Evolutionary conservation across 1,284 basidiomycete species (phyloP), one percentile per base, ranked within the genome.

Genomic region (Fomitiporia mediterranea): DNA sequence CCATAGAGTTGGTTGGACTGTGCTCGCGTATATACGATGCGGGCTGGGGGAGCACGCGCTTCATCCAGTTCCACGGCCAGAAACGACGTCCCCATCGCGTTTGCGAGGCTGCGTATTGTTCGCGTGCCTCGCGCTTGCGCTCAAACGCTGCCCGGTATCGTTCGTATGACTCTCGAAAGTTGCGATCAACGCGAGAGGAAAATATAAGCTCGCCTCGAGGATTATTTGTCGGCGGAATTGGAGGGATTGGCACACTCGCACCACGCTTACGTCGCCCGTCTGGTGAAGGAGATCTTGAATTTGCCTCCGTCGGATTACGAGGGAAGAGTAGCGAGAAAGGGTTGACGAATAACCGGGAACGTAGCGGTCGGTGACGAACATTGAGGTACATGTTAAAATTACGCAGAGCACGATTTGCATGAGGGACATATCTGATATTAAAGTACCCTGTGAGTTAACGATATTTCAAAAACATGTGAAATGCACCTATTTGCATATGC

Each of bases 381-480:
- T 98, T 98, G 64, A 99, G 80, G 67, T 94, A 93, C 86, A 99
- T 96, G 71, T 99, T 98, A 70, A 98, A 89, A 25, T 86, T 89
- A 25, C 96, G 82, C 28, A 99, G 75, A 0, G 94, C 86, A 42
- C 89, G 83, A 70, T 99, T 99, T 8, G 95, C 93, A 65, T 98
- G 96, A 0, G 94, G 95, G 17, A 98, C 91, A 67, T 98, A 99
- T 74, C 94, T 96, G 67, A 39, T 51, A 44, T 43, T 59, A 51
- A 46, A 37, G 32, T 21, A 55, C 49, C 55, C 59, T 63, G 56
- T 66, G 61, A 40, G 51, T 35, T 34, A 19, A 19, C 43, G 47
- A 39, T 32, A 34, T 32, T 35, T 48, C 46, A 59, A 56, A 48
- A n/a, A 50, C 53, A 55, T 51, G 32, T 57, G 60, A 58, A 51